Percentiles rank a stretch among this genome's conserved stretches.
phyloP scores from a whole-genome alignment of 2,329 filamentous ascomycete species.

The Bipolaris zeicola region DNA sequence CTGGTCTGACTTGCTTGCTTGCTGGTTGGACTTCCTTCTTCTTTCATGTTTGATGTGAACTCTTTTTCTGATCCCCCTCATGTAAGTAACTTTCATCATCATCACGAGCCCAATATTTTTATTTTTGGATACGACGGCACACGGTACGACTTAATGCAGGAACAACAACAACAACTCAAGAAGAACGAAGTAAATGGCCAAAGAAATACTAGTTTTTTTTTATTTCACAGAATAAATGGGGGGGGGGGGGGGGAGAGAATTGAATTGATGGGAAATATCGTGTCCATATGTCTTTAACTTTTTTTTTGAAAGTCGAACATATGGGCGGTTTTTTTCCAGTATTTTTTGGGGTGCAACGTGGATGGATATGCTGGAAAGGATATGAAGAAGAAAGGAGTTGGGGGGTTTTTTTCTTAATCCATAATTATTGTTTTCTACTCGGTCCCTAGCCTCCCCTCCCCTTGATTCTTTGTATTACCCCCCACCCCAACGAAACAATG shows the following conservation, averaged over 20 bases:
- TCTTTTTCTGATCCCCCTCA: not conserved
- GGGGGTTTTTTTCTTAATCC: no score
- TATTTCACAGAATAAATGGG: not conserved
- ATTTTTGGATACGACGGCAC: conserved; percentile 10
- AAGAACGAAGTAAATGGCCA: not conserved
- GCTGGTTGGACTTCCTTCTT: not conserved
- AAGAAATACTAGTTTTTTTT: not conserved
- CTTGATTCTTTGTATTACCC: not conserved
- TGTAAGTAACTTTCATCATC: conserved; percentile 13
- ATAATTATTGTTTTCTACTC: no score
- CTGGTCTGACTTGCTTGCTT: not conserved
- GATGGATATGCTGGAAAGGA: no score
- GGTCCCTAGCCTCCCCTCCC: no score
- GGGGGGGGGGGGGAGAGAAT: no score
- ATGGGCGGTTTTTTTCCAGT: no score
- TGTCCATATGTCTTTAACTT: no score
- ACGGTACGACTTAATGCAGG: conserved; percentile 16
- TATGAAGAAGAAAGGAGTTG: no score
- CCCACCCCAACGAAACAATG: not conserved
- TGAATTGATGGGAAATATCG: no score
- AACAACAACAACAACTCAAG: not conserved
- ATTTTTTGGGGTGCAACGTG: no score
- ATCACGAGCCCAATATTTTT: not conserved
- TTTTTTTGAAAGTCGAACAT: no score
- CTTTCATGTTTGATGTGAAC: not conserved